These are phyloP conservation scores for Blastocystis sp. DNA, from an alignment of 352 stramenopile species.

Conservation along the genomic window DNA sequence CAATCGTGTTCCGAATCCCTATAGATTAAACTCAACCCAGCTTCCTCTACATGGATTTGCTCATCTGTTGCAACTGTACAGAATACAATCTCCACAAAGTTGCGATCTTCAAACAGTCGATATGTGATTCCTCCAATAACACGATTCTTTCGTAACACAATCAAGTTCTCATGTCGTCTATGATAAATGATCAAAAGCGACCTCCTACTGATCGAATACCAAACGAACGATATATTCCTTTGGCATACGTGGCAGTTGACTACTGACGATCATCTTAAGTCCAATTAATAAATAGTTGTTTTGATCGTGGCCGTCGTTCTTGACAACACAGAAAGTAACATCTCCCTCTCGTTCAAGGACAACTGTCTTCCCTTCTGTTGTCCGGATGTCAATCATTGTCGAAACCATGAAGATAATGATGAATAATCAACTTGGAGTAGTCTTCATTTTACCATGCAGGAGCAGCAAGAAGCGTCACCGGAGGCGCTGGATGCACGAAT, in stretches of 20 bases:
- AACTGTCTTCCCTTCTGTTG: constrained; percentile 30
- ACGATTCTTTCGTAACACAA: constrained; percentile 84
- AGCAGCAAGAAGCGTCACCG: not conserved
- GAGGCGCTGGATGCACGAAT: constrained; percentile 19
- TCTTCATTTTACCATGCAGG: not conserved
- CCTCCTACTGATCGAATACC: constrained; percentile 88
- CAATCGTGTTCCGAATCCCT: constrained; percentile 92
- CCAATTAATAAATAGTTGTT: constrained; percentile 87
- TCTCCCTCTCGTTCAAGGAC: constrained; percentile 57
- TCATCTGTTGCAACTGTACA: constrained; percentile 92
- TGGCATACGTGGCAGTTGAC: constrained; percentile 83
- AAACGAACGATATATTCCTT: constrained; percentile 97
- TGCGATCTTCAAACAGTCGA: constrained; percentile 84
- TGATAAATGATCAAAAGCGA: constrained; percentile 34
- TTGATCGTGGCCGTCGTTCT: constrained; percentile 82
- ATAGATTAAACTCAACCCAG: constrained; percentile 66
- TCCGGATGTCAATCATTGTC: constrained; percentile 40
- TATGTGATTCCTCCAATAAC: constrained; percentile 97
- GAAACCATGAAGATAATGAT: constrained; percentile 32
- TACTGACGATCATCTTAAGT: constrained; percentile 78
- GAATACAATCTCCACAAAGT: constrained; percentile 99
- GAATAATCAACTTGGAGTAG: not conserved
- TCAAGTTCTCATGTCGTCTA: constrained; percentile 82
- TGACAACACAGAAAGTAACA: constrained; percentile 73
- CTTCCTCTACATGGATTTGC: constrained; percentile 72